phyloP scores from a whole-genome alignment of 768 basidiomycete species.

The Termitomyces sp. region DNA sequence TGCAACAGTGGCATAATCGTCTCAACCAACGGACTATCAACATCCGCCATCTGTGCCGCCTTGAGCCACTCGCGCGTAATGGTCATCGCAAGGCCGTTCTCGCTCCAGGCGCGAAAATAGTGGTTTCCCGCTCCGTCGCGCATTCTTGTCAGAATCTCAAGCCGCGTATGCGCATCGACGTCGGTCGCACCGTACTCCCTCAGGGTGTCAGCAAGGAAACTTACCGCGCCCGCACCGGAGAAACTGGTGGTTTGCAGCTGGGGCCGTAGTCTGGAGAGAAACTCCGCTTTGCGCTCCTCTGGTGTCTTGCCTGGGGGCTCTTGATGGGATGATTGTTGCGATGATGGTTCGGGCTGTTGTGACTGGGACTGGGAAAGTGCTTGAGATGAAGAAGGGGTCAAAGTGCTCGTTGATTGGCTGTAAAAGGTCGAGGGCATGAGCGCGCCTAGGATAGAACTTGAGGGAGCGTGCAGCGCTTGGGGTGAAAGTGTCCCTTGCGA shows the following conservation, averaged over 20 bases:
- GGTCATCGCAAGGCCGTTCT: constrained; percentile 70
- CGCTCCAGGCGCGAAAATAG: constrained; percentile 83
- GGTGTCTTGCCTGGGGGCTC: constrained; percentile 26
- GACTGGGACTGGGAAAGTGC: constrained; percentile 10
- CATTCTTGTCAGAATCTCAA: constrained; percentile 76
- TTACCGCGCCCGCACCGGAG: constrained; percentile 65
- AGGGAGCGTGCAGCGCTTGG: constrained; percentile 59
- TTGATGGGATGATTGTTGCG: constrained; percentile 11
- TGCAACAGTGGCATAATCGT: constrained; percentile 85
- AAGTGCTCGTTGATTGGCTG: neutral
- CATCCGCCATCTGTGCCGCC: constrained; percentile 53
- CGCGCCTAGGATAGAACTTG: constrained; percentile 36
- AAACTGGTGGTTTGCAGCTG: constrained; percentile 55
- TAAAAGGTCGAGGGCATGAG: constrained; percentile 29
- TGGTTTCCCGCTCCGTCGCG: constrained; percentile 81
- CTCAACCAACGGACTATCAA: constrained; percentile 52
- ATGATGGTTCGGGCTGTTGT: constrained; percentile 1
- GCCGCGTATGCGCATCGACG: constrained; percentile 56
- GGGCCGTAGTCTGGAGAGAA: constrained; percentile 47
- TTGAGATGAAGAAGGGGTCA: neutral
- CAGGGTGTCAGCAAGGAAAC: constrained; percentile 52
- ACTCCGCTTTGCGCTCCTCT: constrained; percentile 50
- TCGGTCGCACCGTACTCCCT: constrained; percentile 56
- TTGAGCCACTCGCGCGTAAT: constrained; percentile 81
- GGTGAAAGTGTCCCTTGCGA: constrained; percentile 67